Evolutionary conservation across 2,329 filamentous ascomycete genomes (phyloP).

Genomic region (Bipolaris bicolor): DNA sequence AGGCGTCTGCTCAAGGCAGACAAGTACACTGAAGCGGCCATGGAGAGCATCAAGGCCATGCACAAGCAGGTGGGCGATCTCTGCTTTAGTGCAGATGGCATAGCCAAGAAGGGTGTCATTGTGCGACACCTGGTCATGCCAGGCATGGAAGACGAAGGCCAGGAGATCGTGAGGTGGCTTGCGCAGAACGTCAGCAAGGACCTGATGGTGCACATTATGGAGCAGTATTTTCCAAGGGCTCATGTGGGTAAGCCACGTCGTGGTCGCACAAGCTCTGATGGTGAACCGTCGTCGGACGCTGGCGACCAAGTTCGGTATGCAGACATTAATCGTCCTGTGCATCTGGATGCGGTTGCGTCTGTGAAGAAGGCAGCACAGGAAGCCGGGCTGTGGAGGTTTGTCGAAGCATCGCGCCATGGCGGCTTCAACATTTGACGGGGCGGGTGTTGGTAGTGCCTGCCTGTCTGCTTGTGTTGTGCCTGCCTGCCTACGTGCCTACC

Average conservation of each 20-base stretch:
- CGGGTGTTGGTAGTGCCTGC: not conserved
- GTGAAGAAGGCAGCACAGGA: constrained; percentile 71
- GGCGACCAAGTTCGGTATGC: constrained; percentile 66
- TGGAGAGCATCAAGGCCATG: constrained; percentile 81
- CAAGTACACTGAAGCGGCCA: constrained; percentile 73
- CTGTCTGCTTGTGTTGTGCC: not conserved
- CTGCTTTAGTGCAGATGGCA: constrained; percentile 79
- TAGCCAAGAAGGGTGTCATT: constrained; percentile 78
- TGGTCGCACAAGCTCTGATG: constrained; percentile 33
- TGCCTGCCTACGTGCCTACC: not conserved
- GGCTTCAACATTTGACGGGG: constrained; percentile 57
- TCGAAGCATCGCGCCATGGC: constrained; percentile 66
- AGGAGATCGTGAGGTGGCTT: constrained; percentile 76
- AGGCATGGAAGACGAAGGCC: constrained; percentile 74
- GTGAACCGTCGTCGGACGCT: constrained; percentile 36
- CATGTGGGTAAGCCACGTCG: constrained; percentile 74
- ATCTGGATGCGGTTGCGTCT: constrained; percentile 66
- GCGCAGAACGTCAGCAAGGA: constrained; percentile 75
- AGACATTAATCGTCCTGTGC: constrained; percentile 78
- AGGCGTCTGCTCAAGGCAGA: constrained; percentile 78
- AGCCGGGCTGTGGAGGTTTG: constrained; percentile 80
- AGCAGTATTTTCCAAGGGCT: constrained; percentile 82
- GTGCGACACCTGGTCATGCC: constrained; percentile 87
- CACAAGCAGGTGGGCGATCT: constrained; percentile 81
- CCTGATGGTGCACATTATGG: constrained; percentile 85